Evolutionary conservation across 345 rosid species (phyloP).

Genomic region (Murraya koenigii): DNA sequence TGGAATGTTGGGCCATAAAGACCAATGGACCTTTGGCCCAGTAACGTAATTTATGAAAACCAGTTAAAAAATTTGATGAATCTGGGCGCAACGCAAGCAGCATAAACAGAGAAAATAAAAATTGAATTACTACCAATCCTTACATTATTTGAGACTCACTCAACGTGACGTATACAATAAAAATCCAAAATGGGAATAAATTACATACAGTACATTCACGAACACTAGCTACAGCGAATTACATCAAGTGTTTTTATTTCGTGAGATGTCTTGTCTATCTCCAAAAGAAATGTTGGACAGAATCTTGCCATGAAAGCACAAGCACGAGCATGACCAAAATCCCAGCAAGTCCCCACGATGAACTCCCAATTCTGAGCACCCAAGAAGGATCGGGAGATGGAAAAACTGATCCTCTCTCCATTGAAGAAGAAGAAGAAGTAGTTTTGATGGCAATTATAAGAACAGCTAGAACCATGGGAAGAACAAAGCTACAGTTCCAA

Average conservation of each 20-base stretch:
- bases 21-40: background rate
- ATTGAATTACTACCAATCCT: background rate
- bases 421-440: conserved; percentile 25
- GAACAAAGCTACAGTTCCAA: conserved; percentile 49
- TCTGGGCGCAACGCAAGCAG: no score
- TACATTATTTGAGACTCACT: background rate
- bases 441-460: conserved; percentile 53
- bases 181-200: background rate
- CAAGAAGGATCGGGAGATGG: conserved; percentile 47
- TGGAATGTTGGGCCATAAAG: background rate
- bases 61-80: no score
- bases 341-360: conserved; percentile 64
- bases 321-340: conserved; percentile 51
- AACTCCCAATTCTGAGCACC: conserved; percentile 57
- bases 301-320: conserved; percentile 59
- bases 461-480: conserved; percentile 55
- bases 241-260: no score
- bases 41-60: background rate
- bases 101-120: background rate
- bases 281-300: conserved; percentile 52
- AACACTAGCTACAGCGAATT: no score
- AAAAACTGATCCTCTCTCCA: conserved; percentile 14
- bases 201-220: background rate
- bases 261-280: conserved; percentile 20
- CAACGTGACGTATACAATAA: no score